Base-by-base conservation (phyloP, 1,284 basidiomycete species). In the Ganoderma boninense region DNA sequence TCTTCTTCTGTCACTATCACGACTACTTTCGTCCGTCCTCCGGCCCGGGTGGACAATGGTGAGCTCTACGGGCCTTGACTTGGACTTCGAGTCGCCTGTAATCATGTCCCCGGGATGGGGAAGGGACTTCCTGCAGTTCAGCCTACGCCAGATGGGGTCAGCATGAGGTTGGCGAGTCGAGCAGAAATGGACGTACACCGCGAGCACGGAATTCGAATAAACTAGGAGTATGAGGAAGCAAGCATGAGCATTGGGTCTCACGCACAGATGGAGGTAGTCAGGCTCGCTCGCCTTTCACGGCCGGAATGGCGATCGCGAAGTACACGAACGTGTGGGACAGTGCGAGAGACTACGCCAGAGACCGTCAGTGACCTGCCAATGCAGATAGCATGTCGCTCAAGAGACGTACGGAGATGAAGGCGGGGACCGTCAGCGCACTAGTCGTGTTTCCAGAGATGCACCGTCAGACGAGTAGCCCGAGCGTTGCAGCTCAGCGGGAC, bases 351-450 rank as follows among this genome's bases (percentile, higher is more conserved):
- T 65, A 13, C 4, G 26, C 4, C 23, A 4, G 11, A 10, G 2
- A 1, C 26, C 13, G 4, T 54, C 23, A n/a, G 23, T 54, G 13
- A 52, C 11, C 23, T 11, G 26, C 26, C 26, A 29, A 29, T 29
- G 2, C 14, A 4, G 4, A 5, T 3, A 11, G 10, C 2, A 20
- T 52, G 23, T 13, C 32, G 11, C 4, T 6, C 8, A n/a, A 29
- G 4, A 63, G 26, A 65, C 64, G 32, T 20, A 65, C 64, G n/a
- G n/a, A 65, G 32, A 46, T 38, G 35, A 65, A 40, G 11, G 46
- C 49, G 11, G 40, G 29, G 0, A 65, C n/a, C 4, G 46, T 65
- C 35, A 65, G 52, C 8, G 64, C 32, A n/a, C 64, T 65, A 23
- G 6, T 14, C 23, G 4, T 5, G 23, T 52, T 14, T 52, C 23